These are phyloP conservation scores for Camillea tinctor DNA, from an alignment of 2,329 filamentous ascomycete species.

Conservation along the genomic window DNA sequence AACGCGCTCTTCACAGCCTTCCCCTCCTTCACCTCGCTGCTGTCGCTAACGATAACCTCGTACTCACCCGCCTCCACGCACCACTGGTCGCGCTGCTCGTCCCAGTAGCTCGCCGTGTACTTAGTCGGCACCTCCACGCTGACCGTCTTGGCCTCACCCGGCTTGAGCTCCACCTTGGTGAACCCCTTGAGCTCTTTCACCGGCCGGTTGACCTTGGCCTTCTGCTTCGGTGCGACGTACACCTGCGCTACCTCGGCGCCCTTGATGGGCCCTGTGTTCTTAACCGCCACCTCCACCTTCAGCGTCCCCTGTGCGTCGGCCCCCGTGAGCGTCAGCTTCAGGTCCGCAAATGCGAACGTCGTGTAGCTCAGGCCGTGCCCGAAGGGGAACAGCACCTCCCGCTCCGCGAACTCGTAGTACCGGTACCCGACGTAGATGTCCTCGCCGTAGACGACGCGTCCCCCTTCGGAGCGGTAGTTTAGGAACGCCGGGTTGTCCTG, in stretches of 20 bases:
- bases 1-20: slow-evolving; percentile 53
- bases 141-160: slow-evolving; percentile 58
- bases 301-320: no score
- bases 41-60: slow-evolving; percentile 59
- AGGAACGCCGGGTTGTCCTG: slow-evolving; percentile 74
- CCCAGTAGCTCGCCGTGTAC: slow-evolving; percentile 68
- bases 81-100: slow-evolving; percentile 66
- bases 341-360: slow-evolving; percentile 56
- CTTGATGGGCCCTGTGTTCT: slow-evolving; percentile 56
- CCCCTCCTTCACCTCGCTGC: slow-evolving; percentile 47
- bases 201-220: slow-evolving; percentile 54
- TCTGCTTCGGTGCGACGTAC: slow-evolving; percentile 52
- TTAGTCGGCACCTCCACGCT: slow-evolving; percentile 59
- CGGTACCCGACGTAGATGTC: slow-evolving; percentile 80
- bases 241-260: slow-evolving; percentile 59
- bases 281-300: slow-evolving; percentile 50
- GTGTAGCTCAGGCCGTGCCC: slow-evolving; percentile 80
- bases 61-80: slow-evolving; percentile 65
- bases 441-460: slow-evolving; percentile 73
- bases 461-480: slow-evolving; percentile 70
- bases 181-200: slow-evolving; percentile 66
- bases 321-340: slow-evolving; percentile 46
- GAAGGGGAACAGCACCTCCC: slow-evolving; percentile 70
- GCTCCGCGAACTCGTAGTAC: slow-evolving; percentile 71
- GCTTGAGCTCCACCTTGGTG: slow-evolving; percentile 59